Evolutionary conservation across 371 early-diverging fungal species (phyloP), one percentile per base, ranked within the genome.

Genomic region (Batkoa obscura): DNA sequence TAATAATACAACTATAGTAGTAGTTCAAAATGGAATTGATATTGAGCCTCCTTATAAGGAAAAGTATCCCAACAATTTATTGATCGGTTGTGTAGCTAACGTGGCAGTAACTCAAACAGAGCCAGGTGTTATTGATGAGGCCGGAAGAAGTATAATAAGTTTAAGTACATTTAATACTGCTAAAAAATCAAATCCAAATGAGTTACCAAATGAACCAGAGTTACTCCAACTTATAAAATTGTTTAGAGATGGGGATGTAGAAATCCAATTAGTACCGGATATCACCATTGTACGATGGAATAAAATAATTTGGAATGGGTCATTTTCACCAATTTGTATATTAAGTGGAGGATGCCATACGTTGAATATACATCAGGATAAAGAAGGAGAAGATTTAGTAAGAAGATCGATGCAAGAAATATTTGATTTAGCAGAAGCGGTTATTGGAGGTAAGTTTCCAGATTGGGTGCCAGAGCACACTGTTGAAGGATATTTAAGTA

Each of bases 1-100:
- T 3, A 60, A 63, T 31, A 65, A 70, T 0, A 82, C 84, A 12
- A 58, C 74, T 1, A 77, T 91, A 37, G 75, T 87, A 2, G 63
- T 89, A 59, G 80, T 90, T 39, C 92, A 91, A 64, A 91, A 91
- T 64, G 90, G 92, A 1, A 66, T 89, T 42, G 89, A 81, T 8
- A 75, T 87, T 15, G 92, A 90, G 58, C 74, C 74, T 9, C 77
- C 80, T 48, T 67, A 79, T 56, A 64, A 64, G 13, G 58, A 60
- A 12, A 64, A 72, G 38, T 85, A 83, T 62, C 84, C 88, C 1
- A 58, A 65, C 31, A 83, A 77, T 55, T 79, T 83, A 0, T 63
- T 88, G 10, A 59, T 84, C 15, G 81, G 84, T n/a, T 65, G 72
- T 15, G 80, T 87, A 1, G 80, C 86, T 12, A 82, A 81, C 47